Evolutionary conservation across 2,329 filamentous ascomycete genomes (phyloP), one percentile per base, ranked within the genome.

Genomic region (Tothia fuscella): DNA sequence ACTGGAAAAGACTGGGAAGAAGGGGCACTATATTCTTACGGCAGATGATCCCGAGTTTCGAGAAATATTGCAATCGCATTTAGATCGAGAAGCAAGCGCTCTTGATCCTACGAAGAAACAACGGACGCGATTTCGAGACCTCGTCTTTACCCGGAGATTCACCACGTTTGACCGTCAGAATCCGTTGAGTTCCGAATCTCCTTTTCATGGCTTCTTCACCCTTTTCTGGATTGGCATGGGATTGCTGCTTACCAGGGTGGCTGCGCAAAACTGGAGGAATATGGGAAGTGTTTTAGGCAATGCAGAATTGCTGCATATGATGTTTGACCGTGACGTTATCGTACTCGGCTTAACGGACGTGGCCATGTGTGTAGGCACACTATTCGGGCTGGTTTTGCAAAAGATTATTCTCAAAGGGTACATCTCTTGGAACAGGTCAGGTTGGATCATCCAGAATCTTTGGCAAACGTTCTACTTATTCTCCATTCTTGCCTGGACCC

Each of bases 191-290:
- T 70, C 72, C 3, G 76, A 78, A 36, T 84, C 77, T 31, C 78
- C 78, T 0, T 88, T 87, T 51, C 76, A 82, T 54, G 83, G 83
- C 22, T 88, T 88, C 62, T 87, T 83, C 53, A 82, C 78, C 0
- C 64, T 89, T 0, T 86, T 86, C 57, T 88, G 83, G 82, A 70
- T 86, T 35, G 70, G 71, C 6, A 76, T 85, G 47, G 70, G 72
- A 5, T 56, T 87, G 32, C 70, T 81, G 50, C 71, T 86, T 44
- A 52, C 81, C 25, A 77, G 77, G 53, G 76, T 83, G 36, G 78
- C 71, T 0, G 73, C 74, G 24, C 67, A 74, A 30, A 88, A 87
- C 52, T 86, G 76, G 68, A 68, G 69, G 46, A 64, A 66, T n/a
- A 71, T 80, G 49, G 82, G 82, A 25, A 82, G 70, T 43, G 68